phyloP scores from a whole-genome alignment of 1,284 basidiomycete species.

The Austroboletus niveus region DNA sequence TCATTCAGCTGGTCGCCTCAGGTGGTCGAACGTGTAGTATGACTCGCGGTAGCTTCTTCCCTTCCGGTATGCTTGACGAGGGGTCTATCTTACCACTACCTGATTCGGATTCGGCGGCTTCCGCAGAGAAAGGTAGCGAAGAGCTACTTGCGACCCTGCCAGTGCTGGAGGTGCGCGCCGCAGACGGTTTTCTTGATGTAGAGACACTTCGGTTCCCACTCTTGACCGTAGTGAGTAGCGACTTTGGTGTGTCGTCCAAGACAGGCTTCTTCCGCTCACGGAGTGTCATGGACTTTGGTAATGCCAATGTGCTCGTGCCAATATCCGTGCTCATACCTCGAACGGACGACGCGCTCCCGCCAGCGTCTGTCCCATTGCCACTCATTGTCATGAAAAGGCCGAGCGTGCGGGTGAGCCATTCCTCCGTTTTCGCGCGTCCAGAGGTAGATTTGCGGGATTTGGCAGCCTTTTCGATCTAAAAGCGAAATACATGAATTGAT shows the following conservation, averaged over 20 bases:
- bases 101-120: not conserved
- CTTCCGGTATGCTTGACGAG: conserved; percentile 5
- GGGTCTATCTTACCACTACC: not conserved
- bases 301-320: conserved; percentile 18
- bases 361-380: conserved; percentile 25
- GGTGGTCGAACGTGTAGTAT: conserved; percentile 50
- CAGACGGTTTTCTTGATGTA: not conserved
- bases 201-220: conserved; percentile 10
- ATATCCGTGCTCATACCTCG: not conserved
- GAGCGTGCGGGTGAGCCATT: conserved; percentile 57
- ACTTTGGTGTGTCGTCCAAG: not conserved
- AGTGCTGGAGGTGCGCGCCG: conserved; percentile 25
- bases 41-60: conserved; percentile 54
- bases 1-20: conserved; percentile 6
- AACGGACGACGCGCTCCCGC: not conserved
- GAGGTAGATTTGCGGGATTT: conserved; percentile 58
- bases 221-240: not conserved
- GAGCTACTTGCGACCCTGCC: not conserved
- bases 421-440: conserved; percentile 34
- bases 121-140: not conserved
- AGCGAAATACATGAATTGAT: not conserved
- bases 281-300: conserved; percentile 50
- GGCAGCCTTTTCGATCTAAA: conserved; percentile 67
- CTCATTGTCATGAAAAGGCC: conserved; percentile 42
- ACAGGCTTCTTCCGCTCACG: conserved; percentile 51